phyloP scores from a whole-genome alignment of 1,139 yeast species.

The Suhomyces taliae region DNA sequence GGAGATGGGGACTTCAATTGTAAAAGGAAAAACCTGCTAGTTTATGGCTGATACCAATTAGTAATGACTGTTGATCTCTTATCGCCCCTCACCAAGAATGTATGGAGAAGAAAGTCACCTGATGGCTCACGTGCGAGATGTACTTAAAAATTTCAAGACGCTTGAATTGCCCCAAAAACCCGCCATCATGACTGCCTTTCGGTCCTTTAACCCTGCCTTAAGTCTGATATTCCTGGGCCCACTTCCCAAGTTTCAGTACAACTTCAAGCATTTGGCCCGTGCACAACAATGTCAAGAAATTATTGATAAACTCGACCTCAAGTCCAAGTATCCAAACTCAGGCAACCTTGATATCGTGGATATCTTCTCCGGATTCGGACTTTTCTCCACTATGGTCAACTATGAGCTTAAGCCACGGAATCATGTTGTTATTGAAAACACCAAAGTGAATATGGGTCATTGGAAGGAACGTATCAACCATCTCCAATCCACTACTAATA shows the following conservation, averaged over 20 bases:
- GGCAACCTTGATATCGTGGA: slow-evolving; percentile 61
- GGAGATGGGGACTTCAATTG: too few relatives aligned
- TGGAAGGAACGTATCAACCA: slow-evolving; percentile 27
- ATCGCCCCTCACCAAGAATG: too few relatives aligned
- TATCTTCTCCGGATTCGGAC: slow-evolving; percentile 58
- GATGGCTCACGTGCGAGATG: background rate
- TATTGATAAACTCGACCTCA: slow-evolving; percentile 44
- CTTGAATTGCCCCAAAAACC: background rate
- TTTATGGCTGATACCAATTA: too few relatives aligned
- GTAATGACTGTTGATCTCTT: too few relatives aligned
- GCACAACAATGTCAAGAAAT: slow-evolving; percentile 37
- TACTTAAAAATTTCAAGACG: background rate
- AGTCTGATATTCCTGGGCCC: slow-evolving; percentile 18
- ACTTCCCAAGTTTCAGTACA: slow-evolving; percentile 24
- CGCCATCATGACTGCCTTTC: slow-evolving; percentile 7
- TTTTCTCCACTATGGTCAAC: slow-evolving; percentile 55
- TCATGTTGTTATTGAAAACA: slow-evolving; percentile 59
- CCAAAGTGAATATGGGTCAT: slow-evolving; percentile 34
- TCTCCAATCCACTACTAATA: slow-evolving; percentile 23
- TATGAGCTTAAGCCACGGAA: slow-evolving; percentile 56
- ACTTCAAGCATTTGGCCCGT: slow-evolving; percentile 22
- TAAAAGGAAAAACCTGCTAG: too few relatives aligned
- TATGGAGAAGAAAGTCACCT: too few relatives aligned
- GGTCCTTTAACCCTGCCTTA: slow-evolving; percentile 37
- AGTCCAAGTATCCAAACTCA: slow-evolving; percentile 40